Evolutionary conservation across 129 eudicot genomes (phyloP).

Genomic region (Flaveria trinervia): DNA sequence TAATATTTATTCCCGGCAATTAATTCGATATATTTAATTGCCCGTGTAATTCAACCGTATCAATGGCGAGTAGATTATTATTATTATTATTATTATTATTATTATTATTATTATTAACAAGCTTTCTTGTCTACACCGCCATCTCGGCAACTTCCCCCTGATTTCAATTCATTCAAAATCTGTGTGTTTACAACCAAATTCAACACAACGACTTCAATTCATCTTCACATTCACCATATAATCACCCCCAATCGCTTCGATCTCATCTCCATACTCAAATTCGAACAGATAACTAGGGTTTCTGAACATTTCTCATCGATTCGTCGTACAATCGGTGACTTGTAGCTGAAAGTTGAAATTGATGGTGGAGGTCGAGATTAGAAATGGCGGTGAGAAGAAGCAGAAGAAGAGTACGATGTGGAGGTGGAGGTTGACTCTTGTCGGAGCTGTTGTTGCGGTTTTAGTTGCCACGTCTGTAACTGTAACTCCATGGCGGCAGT

Average conservation of each 20-base stretch:
- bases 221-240: neutral
- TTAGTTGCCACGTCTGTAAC: constrained; percentile 49
- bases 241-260: neutral
- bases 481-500: constrained; percentile 34
- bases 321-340: neutral
- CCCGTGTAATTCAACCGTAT: constrained; percentile 18
- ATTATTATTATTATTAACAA: no score
- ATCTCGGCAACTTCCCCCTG: constrained; percentile 22
- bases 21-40: neutral
- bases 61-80: constrained; percentile 8
- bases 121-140: constrained; percentile 23
- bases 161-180: constrained; percentile 13
- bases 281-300: constrained; percentile 15
- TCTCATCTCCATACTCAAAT: neutral
- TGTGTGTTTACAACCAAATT: constrained; percentile 22
- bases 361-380: constrained; percentile 62
- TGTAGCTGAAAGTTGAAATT: constrained; percentile 14
- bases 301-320: neutral
- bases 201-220: constrained; percentile 7
- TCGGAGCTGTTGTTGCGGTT: constrained; percentile 58
- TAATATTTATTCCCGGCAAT: neutral
- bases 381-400: constrained; percentile 28
- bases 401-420: constrained; percentile 13
- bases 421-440: constrained; percentile 35
- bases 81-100: no score